Evolutionary conservation across 106 monocot genomes (phyloP).

Genomic region (Agapanthus africanus): DNA sequence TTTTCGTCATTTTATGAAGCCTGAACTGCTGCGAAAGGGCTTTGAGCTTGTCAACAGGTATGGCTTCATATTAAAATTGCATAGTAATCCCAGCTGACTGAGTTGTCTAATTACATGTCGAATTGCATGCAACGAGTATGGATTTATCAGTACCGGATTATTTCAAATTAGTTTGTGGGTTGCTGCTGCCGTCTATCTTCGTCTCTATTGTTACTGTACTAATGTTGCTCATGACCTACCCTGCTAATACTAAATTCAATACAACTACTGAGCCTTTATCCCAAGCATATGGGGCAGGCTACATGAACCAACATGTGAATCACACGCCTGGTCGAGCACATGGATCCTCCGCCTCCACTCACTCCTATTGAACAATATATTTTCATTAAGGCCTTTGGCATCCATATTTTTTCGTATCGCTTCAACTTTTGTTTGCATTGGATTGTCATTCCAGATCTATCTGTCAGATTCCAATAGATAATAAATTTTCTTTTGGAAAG

Average conservation of each 20-base stretch:
- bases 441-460: too few species aligned
- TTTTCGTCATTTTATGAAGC: too few species aligned
- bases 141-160: too few species aligned
- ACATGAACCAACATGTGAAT: too few species aligned
- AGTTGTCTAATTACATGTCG: neutral
- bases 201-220: neutral
- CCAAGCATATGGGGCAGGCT: too few species aligned
- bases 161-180: neutral
- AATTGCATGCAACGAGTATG: neutral
- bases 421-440: neutral
- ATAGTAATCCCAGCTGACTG: neutral
- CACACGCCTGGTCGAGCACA: too few species aligned
- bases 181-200: neutral
- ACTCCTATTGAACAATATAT: too few species aligned
- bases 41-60: conserved; percentile 94
- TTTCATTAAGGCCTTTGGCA: too few species aligned
- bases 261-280: neutral
- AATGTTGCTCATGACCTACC: neutral
- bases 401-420: too few species aligned
- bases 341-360: too few species aligned
- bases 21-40: conserved; percentile 71
- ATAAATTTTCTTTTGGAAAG: neutral
- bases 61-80: neutral
- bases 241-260: neutral
- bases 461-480: neutral